Base-by-base conservation (phyloP, 768 basidiomycete species). In the Mycena vitilis region DNA sequence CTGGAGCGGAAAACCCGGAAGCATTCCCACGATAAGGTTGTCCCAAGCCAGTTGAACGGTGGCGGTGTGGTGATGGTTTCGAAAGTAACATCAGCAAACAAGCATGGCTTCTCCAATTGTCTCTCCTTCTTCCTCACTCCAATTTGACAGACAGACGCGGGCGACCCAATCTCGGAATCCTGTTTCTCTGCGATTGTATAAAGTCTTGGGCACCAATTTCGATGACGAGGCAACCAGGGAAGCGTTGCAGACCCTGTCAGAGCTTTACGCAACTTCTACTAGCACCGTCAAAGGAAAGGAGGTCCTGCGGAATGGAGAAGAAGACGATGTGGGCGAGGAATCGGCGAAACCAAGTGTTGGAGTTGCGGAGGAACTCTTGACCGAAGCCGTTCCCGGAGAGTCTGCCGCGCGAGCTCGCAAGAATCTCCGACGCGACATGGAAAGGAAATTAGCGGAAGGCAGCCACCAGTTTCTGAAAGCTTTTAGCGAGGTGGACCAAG, bases 401-500 rank as follows among this genome's bases (percentile, higher is more conserved):
- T 85, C 86, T 2, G 94, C 94, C 0, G 86, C 88, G 6, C 83
- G 87, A 55, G 95, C 93, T 30, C 84, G 95, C 61, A 94, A 91
- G 76, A 88, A 91, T 74, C 83, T 98, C 61, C 87, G 93, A 51
- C 84, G 91, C 69, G 96, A 98, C 77, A 89, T 97, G 77, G 96
- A 99, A 76, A 84, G 81, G 56, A 92, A 89, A 77, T 84, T 98
- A 52, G 89, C 92, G 0, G 88, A 92, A 60, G 94, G 94, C 7
- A 96, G 95, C 71, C 85, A 86, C 53, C 87, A 88, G 70, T 98
- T 99, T 77, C 77, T 99, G 63, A 85, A 87, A 34, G 95, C 93
- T 0, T 92, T 99, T 70, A 89, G 89, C 23, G 91, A 95, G 72
- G 95, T 99, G 42, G 94, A 98, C 81, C 86, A 94, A 81, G 97